Conservation (phyloP, 202 grass and related monocot genomes). For the Elaeis oleifera region DNA sequence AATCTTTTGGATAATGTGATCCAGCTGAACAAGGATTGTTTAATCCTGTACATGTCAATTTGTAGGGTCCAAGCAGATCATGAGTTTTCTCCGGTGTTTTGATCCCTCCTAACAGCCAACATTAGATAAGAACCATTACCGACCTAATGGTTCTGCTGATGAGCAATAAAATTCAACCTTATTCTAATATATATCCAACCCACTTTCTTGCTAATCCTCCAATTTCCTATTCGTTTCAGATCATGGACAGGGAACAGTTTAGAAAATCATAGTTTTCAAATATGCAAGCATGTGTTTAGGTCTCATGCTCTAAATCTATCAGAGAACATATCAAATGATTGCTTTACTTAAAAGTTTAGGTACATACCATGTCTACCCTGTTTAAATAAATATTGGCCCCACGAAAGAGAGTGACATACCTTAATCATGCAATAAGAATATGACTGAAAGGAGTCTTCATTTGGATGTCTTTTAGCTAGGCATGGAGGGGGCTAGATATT, state of each 20-base stretch:
- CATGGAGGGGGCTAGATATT: slow-evolving; percentile 37
- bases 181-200: background rate
- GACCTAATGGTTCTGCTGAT: background rate
- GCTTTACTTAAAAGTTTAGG: slow-evolving; percentile 9
- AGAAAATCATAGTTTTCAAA: no score
- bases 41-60: no score
- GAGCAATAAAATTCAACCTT: slow-evolving; percentile 6
- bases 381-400: slow-evolving; percentile 9
- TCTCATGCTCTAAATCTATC: no score
- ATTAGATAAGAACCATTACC: background rate
- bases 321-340: slow-evolving; percentile 38
- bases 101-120: background rate
- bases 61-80: background rate
- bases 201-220: no score
- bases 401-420: slow-evolving; percentile 10
- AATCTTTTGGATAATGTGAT: no score
- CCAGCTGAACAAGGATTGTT: no score
- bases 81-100: background rate
- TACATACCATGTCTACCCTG: slow-evolving; percentile 29
- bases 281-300: no score
- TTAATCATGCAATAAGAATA: slow-evolving; percentile 21
- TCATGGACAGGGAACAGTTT: no score
- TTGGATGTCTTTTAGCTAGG: slow-evolving; percentile 30
- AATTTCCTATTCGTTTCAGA: no score
- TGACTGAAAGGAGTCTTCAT: background rate